Base-by-base conservation (phyloP, 768 basidiomycete genomes). In the Ramaria sp. region DNA sequence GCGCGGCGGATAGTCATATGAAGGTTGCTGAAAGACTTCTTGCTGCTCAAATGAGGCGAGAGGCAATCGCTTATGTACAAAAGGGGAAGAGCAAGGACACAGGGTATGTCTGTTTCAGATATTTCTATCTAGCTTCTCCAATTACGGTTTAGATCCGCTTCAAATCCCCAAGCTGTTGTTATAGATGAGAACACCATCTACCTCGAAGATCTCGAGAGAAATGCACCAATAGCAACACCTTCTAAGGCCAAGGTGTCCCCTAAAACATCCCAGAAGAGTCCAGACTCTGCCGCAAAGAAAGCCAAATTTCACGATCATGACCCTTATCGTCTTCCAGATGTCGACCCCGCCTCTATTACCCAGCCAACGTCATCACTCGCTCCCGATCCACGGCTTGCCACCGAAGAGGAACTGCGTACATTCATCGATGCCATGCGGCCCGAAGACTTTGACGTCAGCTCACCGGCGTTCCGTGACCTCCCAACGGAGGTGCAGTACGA, bases 401-500 rank as follows among this genome's bases (percentile, higher is more conserved):
- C 96, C 0, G 96, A 96, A 65, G 96, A 93, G 38, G 96, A 99
- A 65, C 74, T 98, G 2, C 83, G 84, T 18, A 69, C 78, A 1
- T 98, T 98, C 69, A 96, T 98, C 59, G 93, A 97, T 56, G 88
- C 94, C 43, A 94, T 97, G 84, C 81, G 85, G 1, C 93, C 94
- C 0, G 92, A 93, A 62, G 93, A 98, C 63, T 89, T 98, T 61
- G 95, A 98, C 63, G 79, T 96, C 53, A 77, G 82, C 16, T 93
- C 93, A 1, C 78, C 89, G 4, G 89, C 84, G 18, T 99, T 99
- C 65, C 79, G 84, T 22, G 88, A 90, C 58, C 78, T 98, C 2
- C 94, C 96, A 2, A 95, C 91, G 0, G 94, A 98, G 66, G 82
- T 96, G 20, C 92, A 99, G 62, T 99, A 98, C 68, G 96, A 99